A percentile compares a stretch with the other conserved stretches of the same genome.
Evolutionary conservation across 768 basidiomycete species (phyloP).

Genomic region (Coprinopsis strossmayeri): DNA sequence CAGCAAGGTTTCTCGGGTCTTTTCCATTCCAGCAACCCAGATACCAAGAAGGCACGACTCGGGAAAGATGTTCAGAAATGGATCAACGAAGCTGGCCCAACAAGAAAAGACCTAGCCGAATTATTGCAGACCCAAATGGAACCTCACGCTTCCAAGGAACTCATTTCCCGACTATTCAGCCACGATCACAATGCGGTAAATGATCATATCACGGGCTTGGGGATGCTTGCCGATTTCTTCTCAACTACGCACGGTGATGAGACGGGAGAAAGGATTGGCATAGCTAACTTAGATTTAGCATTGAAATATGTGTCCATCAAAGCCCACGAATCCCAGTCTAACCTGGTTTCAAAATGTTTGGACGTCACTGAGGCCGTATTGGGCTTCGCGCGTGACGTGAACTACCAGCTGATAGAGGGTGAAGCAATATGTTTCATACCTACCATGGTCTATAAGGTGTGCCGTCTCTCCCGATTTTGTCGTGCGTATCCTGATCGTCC

Average conservation of each 20-base stretch:
- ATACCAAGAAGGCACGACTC: slow-evolving; percentile 59
- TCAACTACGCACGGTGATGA: slow-evolving; percentile 51
- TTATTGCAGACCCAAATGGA: slow-evolving; percentile 91
- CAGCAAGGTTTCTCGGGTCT: slow-evolving; percentile 23
- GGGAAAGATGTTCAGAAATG: slow-evolving; percentile 75
- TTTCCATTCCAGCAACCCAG: slow-evolving; percentile 49
- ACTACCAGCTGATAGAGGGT: slow-evolving; percentile 76
- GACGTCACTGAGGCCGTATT: slow-evolving; percentile 81
- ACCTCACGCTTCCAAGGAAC: slow-evolving; percentile 65
- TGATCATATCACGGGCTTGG: slow-evolving; percentile 79
- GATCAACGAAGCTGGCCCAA: slow-evolving; percentile 81
- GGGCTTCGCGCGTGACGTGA: slow-evolving; percentile 61
- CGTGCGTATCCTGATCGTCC: slow-evolving; percentile 2
- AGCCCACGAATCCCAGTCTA: slow-evolving; percentile 86
- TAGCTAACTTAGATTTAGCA: slow-evolving; percentile 87
- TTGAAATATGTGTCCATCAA: slow-evolving; percentile 93
- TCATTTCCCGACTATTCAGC: slow-evolving; percentile 79
- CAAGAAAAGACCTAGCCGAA: slow-evolving; percentile 83
- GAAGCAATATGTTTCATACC: slow-evolving; percentile 89
- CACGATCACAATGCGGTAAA: slow-evolving; percentile 94
- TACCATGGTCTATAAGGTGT: slow-evolving; percentile 82
- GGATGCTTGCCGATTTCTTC: slow-evolving; percentile 71
- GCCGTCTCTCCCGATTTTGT: slow-evolving; percentile 5
- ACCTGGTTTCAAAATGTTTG: slow-evolving; percentile 79
- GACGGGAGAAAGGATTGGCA: slow-evolving; percentile 51